These are phyloP conservation scores for Tothia fuscella DNA, from an alignment of 2,329 filamentous ascomycete genomes.

Conservation along the genomic window DNA sequence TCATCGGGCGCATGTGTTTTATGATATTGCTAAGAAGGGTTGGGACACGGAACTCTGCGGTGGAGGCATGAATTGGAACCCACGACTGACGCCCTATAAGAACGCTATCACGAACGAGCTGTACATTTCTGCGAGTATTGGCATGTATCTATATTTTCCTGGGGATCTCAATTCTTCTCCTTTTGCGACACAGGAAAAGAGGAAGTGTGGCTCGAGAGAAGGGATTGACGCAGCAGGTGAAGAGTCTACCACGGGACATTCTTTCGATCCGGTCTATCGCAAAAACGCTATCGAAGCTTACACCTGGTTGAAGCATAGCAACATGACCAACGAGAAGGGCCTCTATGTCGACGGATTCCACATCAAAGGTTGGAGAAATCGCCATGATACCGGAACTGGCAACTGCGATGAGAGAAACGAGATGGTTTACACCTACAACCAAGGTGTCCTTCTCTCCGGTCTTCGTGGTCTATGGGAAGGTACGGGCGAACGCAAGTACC, in stretches of 20 bases:
- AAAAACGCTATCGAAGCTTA: constrained; percentile 67
- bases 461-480: constrained; percentile 68
- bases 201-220: constrained; percentile 6
- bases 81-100: constrained; percentile 70
- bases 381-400: constrained; percentile 50
- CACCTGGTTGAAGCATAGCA: constrained; percentile 63
- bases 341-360: constrained; percentile 85
- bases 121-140: constrained; percentile 70
- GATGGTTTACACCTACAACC: constrained; percentile 93
- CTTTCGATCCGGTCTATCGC: constrained; percentile 56
- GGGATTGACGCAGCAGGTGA: constrained; percentile 3
- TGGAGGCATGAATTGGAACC: constrained; percentile 89
- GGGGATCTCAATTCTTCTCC: constrained; percentile 65
- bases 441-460: constrained; percentile 78
- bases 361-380: constrained; percentile 49
- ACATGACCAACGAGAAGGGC: constrained; percentile 67
- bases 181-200: constrained; percentile 35
- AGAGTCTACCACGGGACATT: constrained; percentile 27
- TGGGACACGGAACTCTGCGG: constrained; percentile 74
- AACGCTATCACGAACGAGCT: constrained; percentile 94
- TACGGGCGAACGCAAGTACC: constrained; percentile 58
- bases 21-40: constrained; percentile 63
- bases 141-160: constrained; percentile 84
- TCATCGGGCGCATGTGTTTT: constrained; percentile 74
- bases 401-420: constrained; percentile 71